Base-by-base conservation (phyloP, 176 grass and related monocot species). In the Ampelocalamus luodianensis region DNA sequence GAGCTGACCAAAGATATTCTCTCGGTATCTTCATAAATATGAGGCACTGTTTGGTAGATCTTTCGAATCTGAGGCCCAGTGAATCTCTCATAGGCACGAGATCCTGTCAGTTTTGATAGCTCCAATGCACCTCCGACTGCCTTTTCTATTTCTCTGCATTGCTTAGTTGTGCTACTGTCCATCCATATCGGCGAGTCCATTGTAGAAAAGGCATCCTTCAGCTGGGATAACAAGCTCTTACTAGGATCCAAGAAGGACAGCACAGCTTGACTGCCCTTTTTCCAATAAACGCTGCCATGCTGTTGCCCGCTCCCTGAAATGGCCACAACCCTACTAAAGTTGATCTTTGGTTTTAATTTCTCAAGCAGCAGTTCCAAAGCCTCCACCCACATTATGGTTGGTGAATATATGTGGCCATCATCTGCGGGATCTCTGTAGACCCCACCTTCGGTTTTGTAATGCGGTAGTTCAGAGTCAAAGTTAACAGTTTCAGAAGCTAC, bases 251-350 rank as follows among this genome's bases (percentile, higher is more conserved):
- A 82, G 39, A 91, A 95, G 68, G 96, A 85, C 50, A 98, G 68
- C 4, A 87, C 70, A 10, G 45, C 60, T 65, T 93, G 70, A 18
- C 89, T 81, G 26, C 88, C 83, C 72, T 95, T 98, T 61, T 95
- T 98, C 96, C 96, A 98, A 44, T 95, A 98, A 36, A 98, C 96
- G 34, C 96, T 98, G 48, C 96, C 96, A 71, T 98, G 96, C 61
- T 98, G 93, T 81, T 98, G 96, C 8, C 96, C 96, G 20, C 96
- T 95, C 20, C 96, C 96, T 55, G 96, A 98, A 79, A 95, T 37
- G 12, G 96, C 76, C 60, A 80, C 83, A 46, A 98, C 75, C 79
- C 89, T 94, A 68, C 74, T 64, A 10, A 90, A 98, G 87, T 90
- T 86, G 78, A 94, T 87, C 71, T 90, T 92, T 55, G 83, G 43